A percentile compares a stretch with the other conserved stretches of the same genome.
These are phyloP conservation scores for Catunica adiposa DNA, from an alignment of 2,329 filamentous ascomycete genomes.

Conservation along the genomic window DNA sequence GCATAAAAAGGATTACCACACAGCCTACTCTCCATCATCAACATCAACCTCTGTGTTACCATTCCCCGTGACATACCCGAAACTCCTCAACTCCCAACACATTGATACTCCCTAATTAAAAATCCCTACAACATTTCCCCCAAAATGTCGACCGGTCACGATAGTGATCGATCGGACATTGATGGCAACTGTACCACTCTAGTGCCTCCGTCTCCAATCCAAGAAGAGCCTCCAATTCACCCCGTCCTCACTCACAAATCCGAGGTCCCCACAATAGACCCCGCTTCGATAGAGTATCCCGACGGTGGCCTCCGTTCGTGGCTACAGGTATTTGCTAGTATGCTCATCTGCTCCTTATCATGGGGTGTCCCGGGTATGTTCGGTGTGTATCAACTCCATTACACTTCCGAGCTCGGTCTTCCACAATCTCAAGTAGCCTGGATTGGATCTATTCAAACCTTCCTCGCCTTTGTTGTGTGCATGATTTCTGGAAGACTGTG, in stretches of 20 bases:
- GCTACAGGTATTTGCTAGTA: conserved; percentile 32
- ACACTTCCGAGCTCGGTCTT: conserved; percentile 23
- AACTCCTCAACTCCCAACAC: background rate
- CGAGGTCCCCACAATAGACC: background rate
- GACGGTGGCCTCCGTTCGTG: conserved; percentile 33
- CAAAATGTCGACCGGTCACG: background rate
- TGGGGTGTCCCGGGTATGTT: conserved; percentile 35
- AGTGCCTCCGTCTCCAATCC: background rate
- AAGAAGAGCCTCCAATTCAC: conserved; percentile 3
- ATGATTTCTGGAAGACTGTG: conserved; percentile 32
- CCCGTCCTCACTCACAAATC: background rate
- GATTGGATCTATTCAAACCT: conserved; percentile 35
- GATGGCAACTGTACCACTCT: conserved; percentile 9
- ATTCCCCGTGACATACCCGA: background rate
- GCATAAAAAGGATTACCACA: background rate
- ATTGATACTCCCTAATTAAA: background rate
- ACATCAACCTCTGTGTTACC: background rate
- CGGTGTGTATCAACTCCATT: conserved; percentile 38
- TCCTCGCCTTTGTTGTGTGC: conserved; percentile 33
- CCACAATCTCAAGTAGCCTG: conserved; percentile 24
- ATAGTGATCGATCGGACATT: conserved; percentile 4
- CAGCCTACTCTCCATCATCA: background rate
- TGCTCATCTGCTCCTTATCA: conserved; percentile 32
- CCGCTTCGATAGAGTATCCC: conserved; percentile 18
- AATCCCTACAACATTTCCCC: background rate